Evolutionary conservation across 768 basidiomycete genomes (phyloP).

Genomic region (Heimioporus sp.): DNA sequence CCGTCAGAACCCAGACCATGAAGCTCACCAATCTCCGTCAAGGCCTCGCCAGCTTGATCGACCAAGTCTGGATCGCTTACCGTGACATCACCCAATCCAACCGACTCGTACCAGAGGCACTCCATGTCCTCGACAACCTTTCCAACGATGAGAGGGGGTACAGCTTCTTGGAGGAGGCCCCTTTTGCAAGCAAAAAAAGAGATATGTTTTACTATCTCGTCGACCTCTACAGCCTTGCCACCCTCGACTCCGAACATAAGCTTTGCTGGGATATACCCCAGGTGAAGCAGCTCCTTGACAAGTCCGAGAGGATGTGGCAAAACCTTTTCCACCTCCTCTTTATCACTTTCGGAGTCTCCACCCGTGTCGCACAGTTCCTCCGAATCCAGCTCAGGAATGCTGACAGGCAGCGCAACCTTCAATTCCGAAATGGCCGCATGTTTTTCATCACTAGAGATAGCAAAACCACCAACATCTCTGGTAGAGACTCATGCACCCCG

Average conservation of each 20-base stretch:
- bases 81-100: background rate
- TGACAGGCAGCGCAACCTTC: background rate
- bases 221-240: background rate
- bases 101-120: background rate
- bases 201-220: background rate
- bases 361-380: background rate
- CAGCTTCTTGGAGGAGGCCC: background rate
- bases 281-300: background rate
- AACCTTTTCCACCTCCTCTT: background rate
- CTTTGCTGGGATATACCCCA: conserved; percentile 9
- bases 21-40: background rate
- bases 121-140: background rate
- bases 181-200: background rate
- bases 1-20: background rate
- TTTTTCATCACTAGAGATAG: background rate
- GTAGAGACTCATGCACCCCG: background rate
- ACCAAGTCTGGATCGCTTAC: background rate
- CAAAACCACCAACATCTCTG: background rate
- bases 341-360: background rate
- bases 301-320: background rate
- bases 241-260: background rate
- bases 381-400: background rate
- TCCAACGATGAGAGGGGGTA: background rate
- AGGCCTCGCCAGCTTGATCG: background rate
- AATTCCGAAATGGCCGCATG: background rate